Evolutionary conservation across 176 grass and related monocot species (phyloP).

Genomic region (Aegilops tauschii): DNA sequence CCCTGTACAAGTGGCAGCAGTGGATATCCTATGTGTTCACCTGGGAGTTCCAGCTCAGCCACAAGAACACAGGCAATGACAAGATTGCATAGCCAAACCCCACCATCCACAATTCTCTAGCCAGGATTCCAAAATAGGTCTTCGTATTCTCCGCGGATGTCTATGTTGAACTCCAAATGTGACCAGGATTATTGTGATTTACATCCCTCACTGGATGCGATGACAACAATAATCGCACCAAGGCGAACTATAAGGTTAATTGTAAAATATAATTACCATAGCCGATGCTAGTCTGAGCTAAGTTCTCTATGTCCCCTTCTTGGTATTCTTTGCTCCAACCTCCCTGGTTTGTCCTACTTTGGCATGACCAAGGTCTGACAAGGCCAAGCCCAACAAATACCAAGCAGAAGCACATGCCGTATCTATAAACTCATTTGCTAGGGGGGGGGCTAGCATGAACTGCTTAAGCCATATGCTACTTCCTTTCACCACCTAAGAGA

Average conservation of each 20-base stretch:
- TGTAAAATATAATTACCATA: not conserved
- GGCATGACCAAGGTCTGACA: slow-evolving; percentile 38
- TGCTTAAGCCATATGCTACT: slow-evolving; percentile 12
- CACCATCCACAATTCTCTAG: slow-evolving; percentile 34
- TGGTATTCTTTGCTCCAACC: slow-evolving; percentile 29
- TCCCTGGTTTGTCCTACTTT: slow-evolving; percentile 32
- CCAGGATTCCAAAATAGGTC: slow-evolving; percentile 4
- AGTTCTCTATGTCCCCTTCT: slow-evolving; percentile 9
- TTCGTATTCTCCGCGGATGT: slow-evolving; percentile 26
- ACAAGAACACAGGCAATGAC: slow-evolving; percentile 17
- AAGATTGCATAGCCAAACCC: slow-evolving; percentile 28
- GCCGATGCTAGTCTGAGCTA: slow-evolving; percentile 23
- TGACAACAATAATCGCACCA: not conserved
- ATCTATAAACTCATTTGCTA: slow-evolving; percentile 23
- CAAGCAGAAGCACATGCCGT: not conserved
- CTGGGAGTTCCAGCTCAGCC: slow-evolving; percentile 22
- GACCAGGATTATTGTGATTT: not conserved
- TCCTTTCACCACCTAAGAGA: slow-evolving; percentile 12
- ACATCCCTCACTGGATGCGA: not conserved
- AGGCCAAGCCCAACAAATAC: not conserved
- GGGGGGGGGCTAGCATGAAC: not conserved
- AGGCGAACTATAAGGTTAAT: not conserved
- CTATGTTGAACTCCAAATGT: not conserved
- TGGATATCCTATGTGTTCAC: slow-evolving; percentile 20
- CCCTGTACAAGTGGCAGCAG: slow-evolving; percentile 8